phyloP scores from a whole-genome alignment of 768 basidiomycete genomes.

The Agaricus blazei region DNA sequence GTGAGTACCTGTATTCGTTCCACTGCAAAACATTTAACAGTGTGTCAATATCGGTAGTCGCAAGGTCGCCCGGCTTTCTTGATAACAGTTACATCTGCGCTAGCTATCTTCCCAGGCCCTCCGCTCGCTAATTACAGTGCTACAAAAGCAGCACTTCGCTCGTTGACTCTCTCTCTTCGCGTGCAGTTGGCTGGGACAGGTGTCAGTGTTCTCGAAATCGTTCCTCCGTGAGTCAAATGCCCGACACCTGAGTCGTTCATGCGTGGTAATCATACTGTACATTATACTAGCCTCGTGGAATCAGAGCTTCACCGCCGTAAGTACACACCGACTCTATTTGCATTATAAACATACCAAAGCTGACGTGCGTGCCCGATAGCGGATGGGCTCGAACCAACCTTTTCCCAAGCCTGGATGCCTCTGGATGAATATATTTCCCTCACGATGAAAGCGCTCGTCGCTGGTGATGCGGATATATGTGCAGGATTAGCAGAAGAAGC shows the following conservation, averaged over 20 bases:
- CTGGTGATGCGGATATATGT: conserved; percentile 23
- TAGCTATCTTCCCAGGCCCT: conserved; percentile 41
- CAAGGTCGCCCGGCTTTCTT: conserved; percentile 44
- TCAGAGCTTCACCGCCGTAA: too few relatives aligned
- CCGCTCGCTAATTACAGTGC: conserved; percentile 47
- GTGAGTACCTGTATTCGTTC: conserved; percentile 23
- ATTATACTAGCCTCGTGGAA: too few relatives aligned
- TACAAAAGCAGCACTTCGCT: conserved; percentile 54
- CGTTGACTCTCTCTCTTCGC: conserved; percentile 42
- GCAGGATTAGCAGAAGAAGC: conserved; percentile 17
- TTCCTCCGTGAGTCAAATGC: conserved; percentile 45
- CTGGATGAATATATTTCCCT: conserved; percentile 39
- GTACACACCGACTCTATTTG: too few relatives aligned
- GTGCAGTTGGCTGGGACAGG: conserved; percentile 42
- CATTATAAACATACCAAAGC: too few relatives aligned
- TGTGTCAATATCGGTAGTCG: conserved; percentile 21
- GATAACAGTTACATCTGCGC: conserved; percentile 46
- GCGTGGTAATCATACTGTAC: too few relatives aligned
- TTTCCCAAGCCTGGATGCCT: conserved; percentile 54
- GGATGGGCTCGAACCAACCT: conserved; percentile 41
- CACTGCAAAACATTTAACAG: neutral
- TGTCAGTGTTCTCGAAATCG: conserved; percentile 50
- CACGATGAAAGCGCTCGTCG: conserved; percentile 24
- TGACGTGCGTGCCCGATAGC: neutral
- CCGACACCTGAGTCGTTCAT: too few relatives aligned